Conservation (phyloP, 2,329 filamentous ascomycete genomes). For the Paraconiothyrium sp. region DNA sequence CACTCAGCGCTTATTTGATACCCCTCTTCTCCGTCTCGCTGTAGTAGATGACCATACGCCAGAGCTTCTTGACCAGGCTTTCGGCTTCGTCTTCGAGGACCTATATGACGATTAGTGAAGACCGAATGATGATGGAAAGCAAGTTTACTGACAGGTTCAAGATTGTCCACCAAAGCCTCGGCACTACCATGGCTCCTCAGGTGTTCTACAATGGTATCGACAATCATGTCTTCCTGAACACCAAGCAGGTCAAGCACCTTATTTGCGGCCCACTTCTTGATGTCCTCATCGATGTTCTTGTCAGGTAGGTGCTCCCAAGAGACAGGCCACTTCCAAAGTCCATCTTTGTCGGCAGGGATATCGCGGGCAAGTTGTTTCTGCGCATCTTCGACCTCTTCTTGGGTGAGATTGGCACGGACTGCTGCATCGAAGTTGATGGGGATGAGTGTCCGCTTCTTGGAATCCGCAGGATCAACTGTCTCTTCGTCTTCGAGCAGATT, state of each 20-base stretch:
- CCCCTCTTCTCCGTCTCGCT: conserved; percentile 93
- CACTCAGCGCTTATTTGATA: conserved; percentile 55
- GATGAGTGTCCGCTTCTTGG: conserved; percentile 74
- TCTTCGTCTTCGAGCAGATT: conserved; percentile 95
- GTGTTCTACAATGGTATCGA: conserved; percentile 91
- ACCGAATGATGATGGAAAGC: background rate
- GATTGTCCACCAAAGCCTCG: conserved; percentile 81
- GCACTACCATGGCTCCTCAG: conserved; percentile 78
- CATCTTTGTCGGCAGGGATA: conserved; percentile 86
- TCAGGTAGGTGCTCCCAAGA: conserved; percentile 93
- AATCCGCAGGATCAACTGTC: conserved; percentile 67
- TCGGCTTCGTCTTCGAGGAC: conserved; percentile 95
- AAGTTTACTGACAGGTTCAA: conserved; percentile 75
- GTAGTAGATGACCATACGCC: conserved; percentile 98
- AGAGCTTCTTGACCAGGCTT: conserved; percentile 92
- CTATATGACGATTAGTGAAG: conserved; percentile 51
- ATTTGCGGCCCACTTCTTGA: conserved; percentile 95
- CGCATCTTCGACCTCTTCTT: conserved; percentile 86
- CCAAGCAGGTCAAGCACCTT: conserved; percentile 97
- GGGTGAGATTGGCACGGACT: conserved; percentile 67
- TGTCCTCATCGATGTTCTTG: conserved; percentile 80
- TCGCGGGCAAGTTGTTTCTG: conserved; percentile 84
- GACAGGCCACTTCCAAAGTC: conserved; percentile 90
- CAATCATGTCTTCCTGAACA: conserved; percentile 93
- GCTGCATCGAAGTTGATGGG: conserved; percentile 57